A percentile compares a stretch with the other conserved stretches of the same genome.
Conservation (phyloP, 2,329 filamentous ascomycete genomes). For the Beauveria sp. region DNA sequence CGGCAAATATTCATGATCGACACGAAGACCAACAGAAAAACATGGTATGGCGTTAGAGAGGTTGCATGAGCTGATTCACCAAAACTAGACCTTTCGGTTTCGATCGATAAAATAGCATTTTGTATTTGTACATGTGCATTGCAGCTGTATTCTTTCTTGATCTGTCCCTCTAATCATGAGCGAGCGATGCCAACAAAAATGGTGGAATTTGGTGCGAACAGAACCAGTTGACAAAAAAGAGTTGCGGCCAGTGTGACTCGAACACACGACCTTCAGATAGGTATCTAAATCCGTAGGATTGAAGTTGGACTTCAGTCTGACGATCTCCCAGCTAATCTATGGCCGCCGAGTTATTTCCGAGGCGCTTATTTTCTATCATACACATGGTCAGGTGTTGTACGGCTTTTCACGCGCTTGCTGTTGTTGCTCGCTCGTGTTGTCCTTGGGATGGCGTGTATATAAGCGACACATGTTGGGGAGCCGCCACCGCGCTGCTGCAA, state of each 20-base stretch:
- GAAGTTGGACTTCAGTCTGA: conserved; percentile 23
- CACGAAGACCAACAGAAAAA: neutral
- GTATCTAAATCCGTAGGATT: conserved; percentile 17
- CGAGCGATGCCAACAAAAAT: neutral
- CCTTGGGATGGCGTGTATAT: neutral
- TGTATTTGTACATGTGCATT: neutral
- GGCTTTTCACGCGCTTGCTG: neutral
- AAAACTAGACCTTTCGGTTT: neutral
- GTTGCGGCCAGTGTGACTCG: conserved; percentile 24
- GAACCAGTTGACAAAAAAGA: conserved; percentile 12
- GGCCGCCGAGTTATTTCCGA: conserved; percentile 16
- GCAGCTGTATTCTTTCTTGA: no score
- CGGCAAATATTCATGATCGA: neutral
- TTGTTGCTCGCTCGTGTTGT: no score
- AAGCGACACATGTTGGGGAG: no score
- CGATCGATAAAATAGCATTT: neutral
- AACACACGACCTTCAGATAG: conserved; percentile 25
- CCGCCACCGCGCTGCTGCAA: no score
- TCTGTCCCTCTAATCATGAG: no score
- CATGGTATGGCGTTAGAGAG: conserved; percentile 10
- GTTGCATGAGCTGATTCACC: neutral
- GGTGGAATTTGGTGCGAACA: no score
- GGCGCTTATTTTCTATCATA: conserved; percentile 3
- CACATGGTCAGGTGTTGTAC: neutral
- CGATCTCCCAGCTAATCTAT: conserved; percentile 24